Evolutionary conservation across 495 filamentous ascomycete species (phyloP).

Genomic region (Hyaloscypha variabilis): DNA sequence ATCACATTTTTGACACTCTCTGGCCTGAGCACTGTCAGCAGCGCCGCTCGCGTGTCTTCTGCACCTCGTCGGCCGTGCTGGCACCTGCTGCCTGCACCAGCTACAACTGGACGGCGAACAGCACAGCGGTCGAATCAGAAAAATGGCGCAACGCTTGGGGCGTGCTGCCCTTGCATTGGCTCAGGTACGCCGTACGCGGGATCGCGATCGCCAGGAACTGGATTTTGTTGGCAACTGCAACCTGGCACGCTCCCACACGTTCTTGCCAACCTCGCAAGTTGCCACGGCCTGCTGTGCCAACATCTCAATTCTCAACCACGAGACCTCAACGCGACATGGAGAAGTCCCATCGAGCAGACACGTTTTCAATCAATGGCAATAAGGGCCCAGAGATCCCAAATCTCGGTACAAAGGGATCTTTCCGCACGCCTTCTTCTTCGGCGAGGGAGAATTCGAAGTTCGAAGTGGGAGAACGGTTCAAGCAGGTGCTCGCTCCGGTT

Average conservation of each 20-base stretch:
- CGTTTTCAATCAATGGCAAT: too few species aligned
- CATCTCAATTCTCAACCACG: too few species aligned
- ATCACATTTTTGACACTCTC: background rate
- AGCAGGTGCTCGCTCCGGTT: background rate
- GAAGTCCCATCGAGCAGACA: too few species aligned
- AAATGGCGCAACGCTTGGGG: conserved; percentile 3
- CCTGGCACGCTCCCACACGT: background rate
- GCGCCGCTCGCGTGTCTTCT: background rate
- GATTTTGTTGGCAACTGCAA: conserved; percentile 1
- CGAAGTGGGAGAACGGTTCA: background rate
- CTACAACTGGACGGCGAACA: background rate
- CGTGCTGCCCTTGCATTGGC: background rate
- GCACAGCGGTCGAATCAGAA: conserved; percentile 1
- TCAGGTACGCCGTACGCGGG: conserved; percentile 6
- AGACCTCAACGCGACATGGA: too few species aligned
- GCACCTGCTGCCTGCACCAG: background rate
- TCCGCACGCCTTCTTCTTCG: background rate
- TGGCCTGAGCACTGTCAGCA: too few species aligned
- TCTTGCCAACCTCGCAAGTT: too few species aligned
- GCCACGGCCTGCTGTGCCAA: too few species aligned
- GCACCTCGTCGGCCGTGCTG: background rate
- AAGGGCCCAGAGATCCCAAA: background rate
- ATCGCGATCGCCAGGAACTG: conserved; percentile 5
- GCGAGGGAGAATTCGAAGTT: background rate
- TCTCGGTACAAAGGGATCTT: background rate